phyloP scores from a whole-genome alignment of 2,329 filamentous ascomycete species.

The Massarina eburnea region DNA sequence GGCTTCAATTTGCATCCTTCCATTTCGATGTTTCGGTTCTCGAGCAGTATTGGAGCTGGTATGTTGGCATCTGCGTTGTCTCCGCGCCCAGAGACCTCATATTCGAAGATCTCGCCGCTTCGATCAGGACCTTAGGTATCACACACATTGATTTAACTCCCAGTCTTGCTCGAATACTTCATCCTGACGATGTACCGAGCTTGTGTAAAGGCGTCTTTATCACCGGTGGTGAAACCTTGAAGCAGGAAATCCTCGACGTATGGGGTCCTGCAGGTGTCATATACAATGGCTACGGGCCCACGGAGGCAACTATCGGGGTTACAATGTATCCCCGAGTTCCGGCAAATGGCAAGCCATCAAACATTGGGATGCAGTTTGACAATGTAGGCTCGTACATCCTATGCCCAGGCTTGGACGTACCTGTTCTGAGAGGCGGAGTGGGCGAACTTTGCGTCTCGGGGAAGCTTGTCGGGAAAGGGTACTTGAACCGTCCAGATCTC shows the following conservation, averaged over 20 bases:
- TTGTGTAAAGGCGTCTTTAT: slow-evolving; percentile 86
- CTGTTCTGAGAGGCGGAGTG: slow-evolving; percentile 75
- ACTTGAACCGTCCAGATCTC: slow-evolving; percentile 77
- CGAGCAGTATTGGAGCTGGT: slow-evolving; percentile 96
- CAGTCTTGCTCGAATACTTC: slow-evolving; percentile 76
- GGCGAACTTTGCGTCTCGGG: slow-evolving; percentile 90
- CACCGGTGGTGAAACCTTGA: slow-evolving; percentile 84
- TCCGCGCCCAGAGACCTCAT: slow-evolving; percentile 81
- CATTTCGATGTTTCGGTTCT: slow-evolving; percentile 94
- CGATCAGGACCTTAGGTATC: slow-evolving; percentile 71
- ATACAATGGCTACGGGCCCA: slow-evolving; percentile 89
- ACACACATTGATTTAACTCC: slow-evolving; percentile 93
- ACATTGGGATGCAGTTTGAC: slow-evolving; percentile 83
- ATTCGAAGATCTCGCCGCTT: slow-evolving; percentile 75
- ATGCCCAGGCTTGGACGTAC: slow-evolving; percentile 65
- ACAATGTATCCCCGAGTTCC: slow-evolving; percentile 87
- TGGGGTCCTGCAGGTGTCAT: slow-evolving; percentile 83
- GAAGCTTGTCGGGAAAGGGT: slow-evolving; percentile 84
- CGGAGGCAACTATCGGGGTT: slow-evolving; percentile 88
- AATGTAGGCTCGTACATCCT: slow-evolving; percentile 87
- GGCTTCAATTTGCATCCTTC: slow-evolving; percentile 91
- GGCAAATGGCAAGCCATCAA: slow-evolving; percentile 74
- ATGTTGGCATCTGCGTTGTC: slow-evolving; percentile 80
- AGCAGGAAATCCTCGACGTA: slow-evolving; percentile 81
- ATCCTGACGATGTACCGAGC: slow-evolving; percentile 77